Evolutionary conservation across 2,329 filamentous ascomycete species (phyloP).

Genomic region (Atkinsonella texensis): DNA sequence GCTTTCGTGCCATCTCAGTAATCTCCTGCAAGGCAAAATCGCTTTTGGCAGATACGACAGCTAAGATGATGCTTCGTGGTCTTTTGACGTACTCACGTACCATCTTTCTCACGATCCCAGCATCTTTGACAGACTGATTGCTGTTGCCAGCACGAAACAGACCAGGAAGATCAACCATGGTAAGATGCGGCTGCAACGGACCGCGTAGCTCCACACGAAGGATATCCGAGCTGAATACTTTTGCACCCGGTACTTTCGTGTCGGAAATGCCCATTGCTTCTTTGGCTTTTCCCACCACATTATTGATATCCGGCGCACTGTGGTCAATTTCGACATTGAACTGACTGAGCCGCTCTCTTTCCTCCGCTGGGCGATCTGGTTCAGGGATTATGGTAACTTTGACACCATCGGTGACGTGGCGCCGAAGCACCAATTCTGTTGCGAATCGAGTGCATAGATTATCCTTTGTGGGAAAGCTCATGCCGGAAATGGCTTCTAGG

Average conservation of each 20-base stretch:
- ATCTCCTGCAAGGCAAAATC: constrained; percentile 46
- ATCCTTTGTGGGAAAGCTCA: constrained; percentile 46
- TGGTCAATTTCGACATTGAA: constrained; percentile 5
- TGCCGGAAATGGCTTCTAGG: constrained; percentile 49
- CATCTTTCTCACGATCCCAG: constrained; percentile 16
- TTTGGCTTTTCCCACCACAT: constrained; percentile 6
- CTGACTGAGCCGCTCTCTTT: constrained; percentile 10
- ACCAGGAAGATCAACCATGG: constrained; percentile 47
- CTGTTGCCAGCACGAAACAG: constrained; percentile 33
- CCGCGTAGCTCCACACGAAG: constrained; percentile 36
- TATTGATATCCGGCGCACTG: constrained; percentile 4
- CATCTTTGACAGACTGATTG: constrained; percentile 25
- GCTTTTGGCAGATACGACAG: constrained; percentile 41
- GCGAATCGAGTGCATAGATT: constrained; percentile 51
- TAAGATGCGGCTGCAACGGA: constrained; percentile 37
- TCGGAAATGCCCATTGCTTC: constrained; percentile 9
- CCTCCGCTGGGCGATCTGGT: constrained; percentile 13
- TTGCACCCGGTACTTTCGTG: not conserved
- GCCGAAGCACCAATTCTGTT: constrained; percentile 47
- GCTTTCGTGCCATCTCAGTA: constrained; percentile 2
- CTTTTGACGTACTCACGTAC: constrained; percentile 44
- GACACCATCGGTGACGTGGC: constrained; percentile 21
- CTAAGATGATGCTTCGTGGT: constrained; percentile 45
- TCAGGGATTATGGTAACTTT: constrained; percentile 22
- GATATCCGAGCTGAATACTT: constrained; percentile 30